Conservation (phyloP, 805 yeast species). For the Candida taoyuanica region DNA sequence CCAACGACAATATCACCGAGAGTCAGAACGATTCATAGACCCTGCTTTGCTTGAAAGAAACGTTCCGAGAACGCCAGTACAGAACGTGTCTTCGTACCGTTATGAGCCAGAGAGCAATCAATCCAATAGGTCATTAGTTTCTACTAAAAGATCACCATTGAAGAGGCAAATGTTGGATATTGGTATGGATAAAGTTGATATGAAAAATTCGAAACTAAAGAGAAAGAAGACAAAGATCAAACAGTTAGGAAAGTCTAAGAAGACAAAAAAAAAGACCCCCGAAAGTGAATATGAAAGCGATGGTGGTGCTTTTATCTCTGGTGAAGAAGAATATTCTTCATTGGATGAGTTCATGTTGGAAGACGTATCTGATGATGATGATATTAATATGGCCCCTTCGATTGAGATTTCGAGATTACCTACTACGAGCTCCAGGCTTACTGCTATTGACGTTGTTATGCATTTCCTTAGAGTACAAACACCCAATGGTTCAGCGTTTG, state of each 20-base stretch:
- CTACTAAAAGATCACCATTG: conserved; percentile 10
- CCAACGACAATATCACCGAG: neutral
- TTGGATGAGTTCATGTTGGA: conserved; percentile 5
- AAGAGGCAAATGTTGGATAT: neutral
- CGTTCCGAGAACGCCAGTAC: conserved; percentile 4
- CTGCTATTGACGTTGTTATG: conserved; percentile 18
- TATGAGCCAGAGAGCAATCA: conserved; percentile 8
- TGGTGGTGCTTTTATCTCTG: neutral
- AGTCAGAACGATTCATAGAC: conserved; percentile 1
- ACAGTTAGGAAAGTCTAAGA: neutral
- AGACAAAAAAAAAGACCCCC: neutral
- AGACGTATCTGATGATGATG: conserved; percentile 8
- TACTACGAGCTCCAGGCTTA: conserved; percentile 17
- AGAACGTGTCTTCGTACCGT: conserved; percentile 2
- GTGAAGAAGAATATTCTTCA: conserved; percentile 6
- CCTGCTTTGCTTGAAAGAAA: neutral
- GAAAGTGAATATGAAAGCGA: conserved; percentile 2
- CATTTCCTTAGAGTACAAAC: conserved; percentile 11
- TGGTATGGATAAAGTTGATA: neutral
- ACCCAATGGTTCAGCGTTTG: conserved; percentile 7
- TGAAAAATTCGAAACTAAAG: neutral
- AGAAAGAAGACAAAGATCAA: conserved; percentile 2
- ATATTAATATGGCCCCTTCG: conserved; percentile 2
- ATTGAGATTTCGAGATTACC: conserved; percentile 26
- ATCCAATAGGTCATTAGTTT: conserved; percentile 14